phyloP scores from a whole-genome alignment of 441 rosid species.

The Lepidium campestre region DNA sequence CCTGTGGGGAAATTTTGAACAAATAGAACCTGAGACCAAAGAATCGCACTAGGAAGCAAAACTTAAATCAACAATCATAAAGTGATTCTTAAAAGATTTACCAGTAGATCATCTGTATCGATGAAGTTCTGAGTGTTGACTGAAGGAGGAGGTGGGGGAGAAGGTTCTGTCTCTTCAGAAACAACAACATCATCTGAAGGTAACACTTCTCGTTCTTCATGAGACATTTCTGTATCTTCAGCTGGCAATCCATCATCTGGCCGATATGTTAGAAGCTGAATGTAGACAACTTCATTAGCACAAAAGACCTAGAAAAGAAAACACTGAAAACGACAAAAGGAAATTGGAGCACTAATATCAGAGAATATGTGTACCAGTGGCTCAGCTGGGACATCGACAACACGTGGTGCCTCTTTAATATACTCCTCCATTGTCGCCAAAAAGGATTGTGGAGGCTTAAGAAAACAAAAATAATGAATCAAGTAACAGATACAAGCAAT shows the following conservation, averaged over 20 bases:
- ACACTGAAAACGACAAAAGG: background rate
- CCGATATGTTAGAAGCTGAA: constrained; percentile 87
- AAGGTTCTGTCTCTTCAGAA: constrained; percentile 38
- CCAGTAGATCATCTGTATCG: constrained; percentile 81
- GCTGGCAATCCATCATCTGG: constrained; percentile 69
- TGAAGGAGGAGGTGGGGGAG: constrained; percentile 34
- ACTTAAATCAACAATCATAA: background rate
- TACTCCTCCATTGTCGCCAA: constrained; percentile 97
- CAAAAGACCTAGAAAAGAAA: background rate
- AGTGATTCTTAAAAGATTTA: constrained; percentile 8
- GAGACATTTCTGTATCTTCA: constrained; percentile 48
- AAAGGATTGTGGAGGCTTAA: constrained; percentile 95
- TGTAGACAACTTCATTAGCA: constrained; percentile 31
- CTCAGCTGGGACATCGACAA: constrained; percentile 68
- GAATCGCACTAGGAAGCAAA: background rate
- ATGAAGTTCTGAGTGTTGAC: constrained; percentile 46
- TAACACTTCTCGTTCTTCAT: constrained; percentile 56
- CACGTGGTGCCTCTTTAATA: constrained; percentile 89
- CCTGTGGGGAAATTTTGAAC: constrained; percentile 38
- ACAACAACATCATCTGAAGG: constrained; percentile 44
- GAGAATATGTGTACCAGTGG: constrained; percentile 54
- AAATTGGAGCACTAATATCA: background rate
- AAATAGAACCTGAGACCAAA: background rate
- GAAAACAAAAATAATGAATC: background rate
- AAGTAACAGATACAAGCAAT: background rate